Evolutionary conservation across 129 eudicot genomes (phyloP), one percentile per base, ranked within the genome.

Genomic region (Flaveria linearis): DNA sequence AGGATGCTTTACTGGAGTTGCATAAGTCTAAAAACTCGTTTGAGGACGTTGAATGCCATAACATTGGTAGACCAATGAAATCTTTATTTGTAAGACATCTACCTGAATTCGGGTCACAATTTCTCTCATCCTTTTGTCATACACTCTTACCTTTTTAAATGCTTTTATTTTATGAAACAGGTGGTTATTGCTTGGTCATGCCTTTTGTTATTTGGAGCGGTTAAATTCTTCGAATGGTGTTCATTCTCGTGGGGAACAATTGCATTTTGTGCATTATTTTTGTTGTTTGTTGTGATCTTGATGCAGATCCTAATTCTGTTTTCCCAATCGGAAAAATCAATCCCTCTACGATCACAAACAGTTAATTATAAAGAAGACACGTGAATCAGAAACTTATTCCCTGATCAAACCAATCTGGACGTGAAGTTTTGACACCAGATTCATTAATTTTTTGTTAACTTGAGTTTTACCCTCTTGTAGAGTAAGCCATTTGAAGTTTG

Each of bases 1-100:
- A 92, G 98, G 98, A 92, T 78, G 90, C 88, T 78, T 86, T 80
- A 49, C 78, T 92, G 88, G 98, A 92, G 68, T 78, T 78, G 4
- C 96, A 92, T 80, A 80, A 74, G 25, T 56, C 49, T 4, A 76
- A 42, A 74, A 88, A 79, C 82, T 70, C 88, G 30, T 92, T 92
- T 60, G 82, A 82, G 22, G 78, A 62, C 46, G 74, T 64, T n/a
- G 81, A 84, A 80, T 79, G 83, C 20, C 93, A 78, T n/a, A 83
- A 81, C 75, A 84, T 89, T 30, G 93, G 98, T 46, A 85, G 91
- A 81, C 91, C 98, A 47, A 86, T 71, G 55, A 88, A 77, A 64
- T 89, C 96, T 7, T 74, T 92, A 56, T 49, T 84, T 80, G 98
- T 92, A 87, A 69, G 85, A 42, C 42, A 60, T 22, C 13, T 63